Percentiles rank a stretch among this genome's conserved stretches.
These are phyloP conservation scores for Cordyceps javanica DNA, from an alignment of 2,329 filamentous ascomycete genomes.

Conservation along the genomic window DNA sequence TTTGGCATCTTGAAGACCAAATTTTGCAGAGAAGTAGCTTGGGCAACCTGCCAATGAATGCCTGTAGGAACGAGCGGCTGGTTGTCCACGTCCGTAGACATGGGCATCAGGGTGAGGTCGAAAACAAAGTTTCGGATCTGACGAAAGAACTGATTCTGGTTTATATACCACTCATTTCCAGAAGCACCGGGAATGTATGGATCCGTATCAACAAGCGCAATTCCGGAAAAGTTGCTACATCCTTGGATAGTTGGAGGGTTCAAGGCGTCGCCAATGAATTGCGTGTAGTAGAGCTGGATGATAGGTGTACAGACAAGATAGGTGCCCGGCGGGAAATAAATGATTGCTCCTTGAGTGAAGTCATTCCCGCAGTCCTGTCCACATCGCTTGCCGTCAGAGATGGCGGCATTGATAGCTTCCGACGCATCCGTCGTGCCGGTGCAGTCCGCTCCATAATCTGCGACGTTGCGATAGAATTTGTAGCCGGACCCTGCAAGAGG, in stretches of 20 bases:
- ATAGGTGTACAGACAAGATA: slow-evolving; percentile 54
- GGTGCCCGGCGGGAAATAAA: slow-evolving; percentile 65
- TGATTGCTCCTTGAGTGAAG: slow-evolving; percentile 56
- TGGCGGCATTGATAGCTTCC: slow-evolving; percentile 55
- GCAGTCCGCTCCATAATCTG: slow-evolving; percentile 47
- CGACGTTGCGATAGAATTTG: slow-evolving; percentile 46
- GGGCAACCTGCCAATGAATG: slow-evolving; percentile 57
- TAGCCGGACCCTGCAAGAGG: slow-evolving; percentile 29
- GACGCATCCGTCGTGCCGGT: slow-evolving; percentile 18
- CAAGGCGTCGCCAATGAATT: slow-evolving; percentile 63
- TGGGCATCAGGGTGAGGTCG: slow-evolving; percentile 46
- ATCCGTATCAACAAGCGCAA: slow-evolving; percentile 64
- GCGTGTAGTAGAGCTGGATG: slow-evolving; percentile 69
- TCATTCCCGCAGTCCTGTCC: slow-evolving; percentile 60
- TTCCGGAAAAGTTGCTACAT: slow-evolving; percentile 51
- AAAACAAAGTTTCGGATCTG: slow-evolving; percentile 53
- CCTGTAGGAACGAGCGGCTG: slow-evolving; percentile 31
- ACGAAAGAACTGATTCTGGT: slow-evolving; percentile 56
- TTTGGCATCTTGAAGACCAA: slow-evolving; percentile 47
- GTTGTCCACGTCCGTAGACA: slow-evolving; percentile 26
- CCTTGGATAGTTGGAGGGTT: slow-evolving; percentile 49
- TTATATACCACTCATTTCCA: no score
- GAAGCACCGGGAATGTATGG: slow-evolving; percentile 50
- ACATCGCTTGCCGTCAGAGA: slow-evolving; percentile 53
- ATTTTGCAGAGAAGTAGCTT: slow-evolving; percentile 54